Percentiles rank a stretch among this genome's conserved stretches.
Conservation (phyloP, 441 rosid species). For the Bruguiera hainesii region DNA sequence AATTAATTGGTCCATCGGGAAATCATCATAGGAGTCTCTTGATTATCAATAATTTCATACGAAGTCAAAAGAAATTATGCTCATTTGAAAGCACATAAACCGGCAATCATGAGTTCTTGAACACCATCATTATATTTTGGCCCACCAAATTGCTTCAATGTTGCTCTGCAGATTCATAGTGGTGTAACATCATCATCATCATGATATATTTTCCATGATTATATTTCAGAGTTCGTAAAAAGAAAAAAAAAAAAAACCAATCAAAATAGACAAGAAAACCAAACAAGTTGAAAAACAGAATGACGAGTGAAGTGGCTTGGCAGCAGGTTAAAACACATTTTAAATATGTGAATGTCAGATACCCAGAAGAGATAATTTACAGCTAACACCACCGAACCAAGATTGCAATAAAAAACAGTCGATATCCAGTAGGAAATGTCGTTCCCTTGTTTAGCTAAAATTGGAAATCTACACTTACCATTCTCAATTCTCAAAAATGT, state of each 20-base stretch:
- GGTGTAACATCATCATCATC: slow-evolving; percentile 7
- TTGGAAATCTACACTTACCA: slow-evolving; percentile 10
- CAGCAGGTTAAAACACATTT: no score
- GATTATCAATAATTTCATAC: slow-evolving; percentile 7
- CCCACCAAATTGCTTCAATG: slow-evolving; percentile 21
- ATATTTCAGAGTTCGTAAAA: no score
- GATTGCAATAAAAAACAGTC: neutral
- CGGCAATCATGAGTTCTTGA: slow-evolving; percentile 29
- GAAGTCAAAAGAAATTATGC: slow-evolving; percentile 19
- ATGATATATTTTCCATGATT: neutral
- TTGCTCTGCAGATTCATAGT: slow-evolving; percentile 12
- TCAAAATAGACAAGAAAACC: no score
- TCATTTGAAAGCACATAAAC: slow-evolving; percentile 12
- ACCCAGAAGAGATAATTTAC: neutral
- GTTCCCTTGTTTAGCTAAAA: slow-evolving; percentile 12
- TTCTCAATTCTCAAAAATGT: neutral
- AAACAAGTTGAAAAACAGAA: no score
- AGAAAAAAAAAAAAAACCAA: no score
- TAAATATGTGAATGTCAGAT: no score
- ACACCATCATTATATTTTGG: slow-evolving; percentile 27
- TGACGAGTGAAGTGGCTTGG: no score
- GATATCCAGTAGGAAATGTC: neutral
- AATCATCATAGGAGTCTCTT: slow-evolving; percentile 12
- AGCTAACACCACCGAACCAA: neutral
- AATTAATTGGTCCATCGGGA: slow-evolving; percentile 1